Evolutionary conservation across 805 yeast species (phyloP), one percentile per base, ranked within the genome.

Genomic region (Zygoascus biomembranicola): DNA sequence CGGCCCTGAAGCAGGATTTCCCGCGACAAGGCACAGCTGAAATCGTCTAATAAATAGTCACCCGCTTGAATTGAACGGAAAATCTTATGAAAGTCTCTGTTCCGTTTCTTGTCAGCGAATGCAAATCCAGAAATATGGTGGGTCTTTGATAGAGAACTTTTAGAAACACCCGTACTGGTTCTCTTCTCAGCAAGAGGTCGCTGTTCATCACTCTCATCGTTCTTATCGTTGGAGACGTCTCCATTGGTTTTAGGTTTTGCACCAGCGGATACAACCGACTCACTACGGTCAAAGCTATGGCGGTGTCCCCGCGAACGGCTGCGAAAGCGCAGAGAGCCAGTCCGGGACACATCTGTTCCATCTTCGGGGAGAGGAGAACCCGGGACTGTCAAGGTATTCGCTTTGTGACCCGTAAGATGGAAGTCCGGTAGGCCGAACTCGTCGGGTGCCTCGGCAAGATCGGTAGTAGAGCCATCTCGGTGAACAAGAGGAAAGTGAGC

Each of bases 1-100:
- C 95, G 74, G 2, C 99, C 99, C 64, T 94, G 97, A 9, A 89
- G 70, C 32, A 92, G 73, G 49, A 90, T 87, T 58, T 92, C 98
- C 56, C 89, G 75, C 58, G 90, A 85, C 52, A 92, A 70, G 0
- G 97, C 97, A 73, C 98, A 94, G 28, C 88, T 80, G 62, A 85
- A 90, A 61, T 90, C 97, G 63, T 89, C 97, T 37, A 92, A 66
- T 14, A 92, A 70, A 50, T 84, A 73, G 62, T 92, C 97, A 47
- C 80, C 77, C 23, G 71, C 70, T 1, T 90, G 86, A 1, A 89
- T 71, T 8, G 82, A 74, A 53, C 81, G 75, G 73, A 92, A 94
- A 2, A 84, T 60, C 42, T 73, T 77, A 68, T 90, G 97, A 66
- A 89, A 94, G 41, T 87, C 96, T 5, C 75, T 71, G 63, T 90